Percentiles rank a stretch among this genome's conserved stretches.
These are phyloP conservation scores for Rhodosporidiobolus sp. DNA, from an alignment of 768 basidiomycete species.

Conservation along the genomic window DNA sequence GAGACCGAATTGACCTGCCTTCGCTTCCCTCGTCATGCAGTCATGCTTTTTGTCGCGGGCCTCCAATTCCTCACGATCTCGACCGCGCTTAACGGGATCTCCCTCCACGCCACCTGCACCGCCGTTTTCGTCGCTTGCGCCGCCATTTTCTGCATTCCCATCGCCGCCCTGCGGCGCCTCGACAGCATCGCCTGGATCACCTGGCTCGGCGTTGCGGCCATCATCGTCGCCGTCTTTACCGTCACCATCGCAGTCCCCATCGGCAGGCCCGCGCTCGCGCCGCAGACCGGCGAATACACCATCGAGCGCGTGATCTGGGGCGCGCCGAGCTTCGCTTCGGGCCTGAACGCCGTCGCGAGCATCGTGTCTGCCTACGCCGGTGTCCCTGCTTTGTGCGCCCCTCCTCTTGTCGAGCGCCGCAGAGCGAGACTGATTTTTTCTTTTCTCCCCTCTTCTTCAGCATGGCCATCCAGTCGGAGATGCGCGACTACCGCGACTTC, in stretches of 20 bases:
- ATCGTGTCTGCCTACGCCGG: conserved; percentile 45
- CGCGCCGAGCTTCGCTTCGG: conserved; percentile 40
- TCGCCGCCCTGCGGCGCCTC: conserved; percentile 32
- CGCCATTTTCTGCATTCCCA: conserved; percentile 1
- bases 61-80: not conserved
- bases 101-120: not conserved
- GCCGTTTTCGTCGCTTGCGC: not conserved
- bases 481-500: conserved; percentile 46
- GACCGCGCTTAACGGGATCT: conserved; percentile 1
- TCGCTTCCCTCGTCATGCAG: not conserved
- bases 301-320: conserved; percentile 34
- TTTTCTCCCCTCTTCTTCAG: not conserved
- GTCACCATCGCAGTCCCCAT: conserved; percentile 34
- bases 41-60: not conserved
- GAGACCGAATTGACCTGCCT: not conserved
- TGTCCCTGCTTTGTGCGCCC: not conserved
- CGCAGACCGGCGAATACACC: conserved; percentile 31
- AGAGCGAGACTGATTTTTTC: no score
- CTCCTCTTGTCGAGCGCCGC: not conserved
- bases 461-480: conserved; percentile 48
- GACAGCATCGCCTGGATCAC: conserved; percentile 23
- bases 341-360: conserved; percentile 46
- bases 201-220: conserved; percentile 33
- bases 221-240: conserved; percentile 31
- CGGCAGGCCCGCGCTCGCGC: conserved; percentile 40